phyloP scores from a whole-genome alignment of 169 alveolate genomes.

The Besnoitia besnoiti region DNA sequence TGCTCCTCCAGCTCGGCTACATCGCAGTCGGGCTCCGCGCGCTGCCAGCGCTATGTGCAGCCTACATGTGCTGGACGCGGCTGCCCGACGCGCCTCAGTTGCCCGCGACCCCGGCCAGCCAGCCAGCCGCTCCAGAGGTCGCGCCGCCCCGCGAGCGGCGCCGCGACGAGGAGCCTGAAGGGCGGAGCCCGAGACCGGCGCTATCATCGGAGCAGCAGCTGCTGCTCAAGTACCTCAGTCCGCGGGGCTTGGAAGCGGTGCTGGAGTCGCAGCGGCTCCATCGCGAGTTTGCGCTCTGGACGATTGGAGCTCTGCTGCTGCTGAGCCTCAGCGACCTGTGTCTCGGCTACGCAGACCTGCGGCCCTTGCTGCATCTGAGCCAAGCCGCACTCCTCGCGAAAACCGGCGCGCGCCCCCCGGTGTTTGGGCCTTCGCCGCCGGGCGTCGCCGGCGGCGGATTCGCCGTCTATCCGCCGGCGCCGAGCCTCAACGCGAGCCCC shows the following conservation, averaged over 20 bases:
- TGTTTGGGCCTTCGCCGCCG: neutral
- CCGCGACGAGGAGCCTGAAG: no score
- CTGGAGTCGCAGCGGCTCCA: neutral
- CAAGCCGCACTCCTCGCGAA: neutral
- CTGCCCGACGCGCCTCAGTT: neutral
- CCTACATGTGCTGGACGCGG: conserved; percentile 5
- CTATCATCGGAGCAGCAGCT: neutral
- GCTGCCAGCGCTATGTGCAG: neutral
- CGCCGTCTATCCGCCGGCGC: neutral
- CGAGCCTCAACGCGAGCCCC: neutral
- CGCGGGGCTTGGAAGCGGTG: neutral
- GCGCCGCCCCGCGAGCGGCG: no score
- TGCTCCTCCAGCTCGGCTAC: neutral
- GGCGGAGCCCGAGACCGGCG: neutral
- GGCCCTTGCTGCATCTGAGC: neutral
- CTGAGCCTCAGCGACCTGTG: neutral
- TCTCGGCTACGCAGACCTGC: neutral
- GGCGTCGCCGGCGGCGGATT: neutral
- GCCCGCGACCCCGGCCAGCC: no score
- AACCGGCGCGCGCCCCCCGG: neutral
- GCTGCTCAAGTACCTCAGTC: neutral
- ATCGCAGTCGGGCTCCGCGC: neutral
- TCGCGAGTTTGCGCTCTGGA: neutral
- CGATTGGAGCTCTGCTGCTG: neutral
- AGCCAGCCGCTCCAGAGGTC: no score